Conservation (phyloP, 164 flowering plant genomes). For the Chloranthus sessilifolius region DNA sequence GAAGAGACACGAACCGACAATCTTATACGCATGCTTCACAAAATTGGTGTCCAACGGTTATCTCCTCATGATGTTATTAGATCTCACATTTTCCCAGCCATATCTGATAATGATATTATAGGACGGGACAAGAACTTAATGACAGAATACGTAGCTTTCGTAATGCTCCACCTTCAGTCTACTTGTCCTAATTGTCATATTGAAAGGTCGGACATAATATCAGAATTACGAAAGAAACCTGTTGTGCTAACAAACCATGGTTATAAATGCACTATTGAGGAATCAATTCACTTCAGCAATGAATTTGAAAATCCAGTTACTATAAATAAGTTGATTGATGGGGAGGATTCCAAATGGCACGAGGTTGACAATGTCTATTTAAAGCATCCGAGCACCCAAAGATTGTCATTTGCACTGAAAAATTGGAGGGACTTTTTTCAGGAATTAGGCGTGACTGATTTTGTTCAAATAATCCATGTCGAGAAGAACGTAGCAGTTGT, state of each 20-base stretch:
- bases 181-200: slow-evolving; percentile 44
- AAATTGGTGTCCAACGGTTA: slow-evolving; percentile 64
- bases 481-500: slow-evolving; percentile 41
- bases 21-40: slow-evolving; percentile 46
- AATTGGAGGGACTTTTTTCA: slow-evolving; percentile 80
- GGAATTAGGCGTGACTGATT: slow-evolving; percentile 76
- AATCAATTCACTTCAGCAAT: slow-evolving; percentile 65
- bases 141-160: slow-evolving; percentile 68
- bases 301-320: slow-evolving; percentile 65
- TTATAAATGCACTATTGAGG: slow-evolving; percentile 47
- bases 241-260: slow-evolving; percentile 70
- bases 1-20: slow-evolving; percentile 28
- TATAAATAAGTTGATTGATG: slow-evolving; percentile 38
- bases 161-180: slow-evolving; percentile 76
- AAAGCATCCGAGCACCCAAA: slow-evolving; percentile 43
- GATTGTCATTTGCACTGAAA: slow-evolving; percentile 27
- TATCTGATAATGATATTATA: slow-evolving; percentile 30
- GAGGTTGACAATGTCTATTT: slow-evolving; percentile 63
- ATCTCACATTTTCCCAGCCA: slow-evolving; percentile 62
- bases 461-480: slow-evolving; percentile 57
- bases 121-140: slow-evolving; percentile 38
- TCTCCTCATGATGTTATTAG: slow-evolving; percentile 79
- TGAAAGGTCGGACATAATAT: slow-evolving; percentile 53
- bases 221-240: slow-evolving; percentile 55
- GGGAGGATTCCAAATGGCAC: slow-evolving; percentile 50